These are phyloP conservation scores for Zygoascus sp. DNA, from an alignment of 1,139 yeast species.

Conservation along the genomic window DNA sequence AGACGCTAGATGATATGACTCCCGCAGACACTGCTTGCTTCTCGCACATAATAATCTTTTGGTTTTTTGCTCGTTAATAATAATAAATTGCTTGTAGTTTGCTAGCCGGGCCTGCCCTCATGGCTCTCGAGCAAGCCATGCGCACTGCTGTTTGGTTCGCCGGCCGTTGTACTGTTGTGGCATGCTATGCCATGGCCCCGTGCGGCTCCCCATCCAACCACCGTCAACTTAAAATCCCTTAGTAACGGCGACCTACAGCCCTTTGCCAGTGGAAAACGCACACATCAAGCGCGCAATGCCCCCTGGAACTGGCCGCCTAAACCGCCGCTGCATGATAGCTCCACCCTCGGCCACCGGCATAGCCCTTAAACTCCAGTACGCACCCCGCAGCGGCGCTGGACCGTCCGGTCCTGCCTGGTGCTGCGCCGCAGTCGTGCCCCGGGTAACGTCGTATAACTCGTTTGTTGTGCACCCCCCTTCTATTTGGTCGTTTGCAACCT, in stretches of 20 bases:
- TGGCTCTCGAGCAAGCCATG: not conserved
- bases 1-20: not conserved
- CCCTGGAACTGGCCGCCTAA: no score
- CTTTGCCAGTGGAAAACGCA: no score
- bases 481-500: not conserved
- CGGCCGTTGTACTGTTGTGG: not conserved
- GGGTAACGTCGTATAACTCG: conserved; percentile 1
- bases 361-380: no score
- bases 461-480: not conserved
- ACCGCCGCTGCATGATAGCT: no score
- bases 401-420: not conserved
- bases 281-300: no score
- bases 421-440: not conserved
- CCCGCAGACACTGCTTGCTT: conserved; percentile 1
- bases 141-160: not conserved
- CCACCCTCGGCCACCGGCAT: no score
- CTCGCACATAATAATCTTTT: conserved; percentile 2
- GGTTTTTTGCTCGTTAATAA: not conserved
- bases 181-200: not conserved
- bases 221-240: not conserved
- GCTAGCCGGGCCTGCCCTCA: not conserved
- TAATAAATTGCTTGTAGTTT: not conserved
- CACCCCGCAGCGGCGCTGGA: not conserved
- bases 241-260: no score
- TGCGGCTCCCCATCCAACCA: not conserved